Conservation (phyloP, 2,329 filamentous ascomycete genomes). For the Curvularia sp. region DNA sequence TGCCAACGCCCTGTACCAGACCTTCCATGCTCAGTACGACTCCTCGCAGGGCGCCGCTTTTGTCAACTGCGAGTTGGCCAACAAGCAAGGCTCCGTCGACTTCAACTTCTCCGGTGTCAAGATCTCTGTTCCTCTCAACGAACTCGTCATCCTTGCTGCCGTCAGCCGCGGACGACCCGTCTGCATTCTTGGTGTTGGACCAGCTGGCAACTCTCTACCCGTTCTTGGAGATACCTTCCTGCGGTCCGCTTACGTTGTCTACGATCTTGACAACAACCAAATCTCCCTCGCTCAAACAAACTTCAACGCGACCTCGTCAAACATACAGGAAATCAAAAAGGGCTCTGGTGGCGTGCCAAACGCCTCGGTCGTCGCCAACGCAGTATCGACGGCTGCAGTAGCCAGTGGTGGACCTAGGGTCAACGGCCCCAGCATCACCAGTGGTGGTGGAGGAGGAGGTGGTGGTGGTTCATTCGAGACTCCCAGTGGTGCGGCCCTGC, state of each 20-base stretch:
- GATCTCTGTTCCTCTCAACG: constrained; percentile 63
- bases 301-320: constrained; percentile 61
- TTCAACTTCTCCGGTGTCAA: constrained; percentile 64
- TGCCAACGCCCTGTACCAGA: constrained; percentile 54
- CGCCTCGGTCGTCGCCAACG: constrained; percentile 60
- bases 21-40: constrained; percentile 54
- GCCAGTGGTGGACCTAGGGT: constrained; percentile 56
- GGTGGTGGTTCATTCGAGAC: constrained; percentile 1
- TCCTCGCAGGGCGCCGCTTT: constrained; percentile 55
- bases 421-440: constrained; percentile 37
- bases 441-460: constrained; percentile 10
- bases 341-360: constrained; percentile 60
- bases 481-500: constrained; percentile 28
- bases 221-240: constrained; percentile 70
- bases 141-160: constrained; percentile 63
- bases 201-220: constrained; percentile 56
- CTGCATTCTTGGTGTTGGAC: constrained; percentile 60
- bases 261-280: constrained; percentile 66
- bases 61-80: constrained; percentile 61
- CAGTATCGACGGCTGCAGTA: constrained; percentile 58
- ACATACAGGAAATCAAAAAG: constrained; percentile 63
- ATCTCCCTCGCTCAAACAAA: constrained; percentile 68
- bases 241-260: constrained; percentile 68
- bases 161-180: constrained; percentile 50
- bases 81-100: constrained; percentile 59